A percentile compares a stretch with the other conserved stretches of the same genome.
These are phyloP conservation scores for Zopfia rhizophila DNA, from an alignment of 2,329 filamentous ascomycete genomes.

Conservation along the genomic window DNA sequence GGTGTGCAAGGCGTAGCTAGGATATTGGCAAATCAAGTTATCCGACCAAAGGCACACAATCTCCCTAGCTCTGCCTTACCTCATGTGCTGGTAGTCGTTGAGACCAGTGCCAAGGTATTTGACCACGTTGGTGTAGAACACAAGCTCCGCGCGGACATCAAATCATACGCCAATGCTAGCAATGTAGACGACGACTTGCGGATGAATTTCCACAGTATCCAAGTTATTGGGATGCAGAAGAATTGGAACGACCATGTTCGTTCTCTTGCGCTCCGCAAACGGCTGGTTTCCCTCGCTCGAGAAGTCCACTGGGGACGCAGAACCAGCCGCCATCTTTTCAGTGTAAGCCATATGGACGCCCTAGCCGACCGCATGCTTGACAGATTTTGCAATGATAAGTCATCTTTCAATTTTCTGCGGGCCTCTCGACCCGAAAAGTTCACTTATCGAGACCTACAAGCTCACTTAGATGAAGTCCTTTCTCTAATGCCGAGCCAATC, in stretches of 20 bases:
- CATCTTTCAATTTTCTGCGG: constrained; percentile 26
- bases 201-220: constrained; percentile 16
- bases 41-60: constrained; percentile 11
- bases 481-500: constrained; percentile 30
- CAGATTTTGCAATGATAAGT: constrained; percentile 11
- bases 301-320: constrained; percentile 8
- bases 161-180: constrained; percentile 1
- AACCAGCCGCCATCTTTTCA: constrained; percentile 18
- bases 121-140: constrained; percentile 17
- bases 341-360: constrained; percentile 20
- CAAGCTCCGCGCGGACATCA: constrained; percentile 21
- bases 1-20: constrained; percentile 30
- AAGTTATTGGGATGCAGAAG: constrained; percentile 23
- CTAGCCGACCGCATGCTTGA: constrained; percentile 21
- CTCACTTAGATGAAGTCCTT: constrained; percentile 32
- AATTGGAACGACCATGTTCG: constrained; percentile 3
- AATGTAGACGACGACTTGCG: constrained; percentile 6
- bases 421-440: constrained; percentile 28
- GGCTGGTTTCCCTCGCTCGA: constrained; percentile 7
- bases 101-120: constrained; percentile 30
- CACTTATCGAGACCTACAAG: constrained; percentile 21
- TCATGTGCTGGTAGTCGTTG: constrained; percentile 32
- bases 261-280: constrained; percentile 12
- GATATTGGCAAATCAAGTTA: constrained; percentile 30
- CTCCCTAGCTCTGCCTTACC: constrained; percentile 25